phyloP scores from a whole-genome alignment of 495 filamentous ascomycete species.

The Tuber melanosporum region DNA sequence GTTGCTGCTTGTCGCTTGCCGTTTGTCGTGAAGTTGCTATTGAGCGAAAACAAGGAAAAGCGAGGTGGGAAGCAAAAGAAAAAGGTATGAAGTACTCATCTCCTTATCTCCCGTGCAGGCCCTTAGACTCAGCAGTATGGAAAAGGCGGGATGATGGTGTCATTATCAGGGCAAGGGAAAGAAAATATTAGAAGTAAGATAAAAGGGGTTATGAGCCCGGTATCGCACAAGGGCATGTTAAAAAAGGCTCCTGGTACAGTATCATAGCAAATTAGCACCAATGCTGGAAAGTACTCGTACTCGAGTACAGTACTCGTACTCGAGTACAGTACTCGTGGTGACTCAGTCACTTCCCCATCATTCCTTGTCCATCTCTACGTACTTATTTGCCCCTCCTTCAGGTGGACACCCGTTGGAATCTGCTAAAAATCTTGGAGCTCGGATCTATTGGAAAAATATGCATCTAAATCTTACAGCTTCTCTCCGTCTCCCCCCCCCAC shows the following conservation, averaged over 20 bases:
- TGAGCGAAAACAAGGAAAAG: background rate
- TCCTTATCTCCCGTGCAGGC: background rate
- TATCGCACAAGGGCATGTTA: background rate
- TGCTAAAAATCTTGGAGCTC: conserved; percentile 29
- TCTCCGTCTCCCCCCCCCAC: conserved; percentile 25
- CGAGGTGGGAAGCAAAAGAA: background rate
- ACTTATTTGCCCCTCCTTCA: background rate
- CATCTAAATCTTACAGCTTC: conserved; percentile 18
- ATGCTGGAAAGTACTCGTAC: background rate
- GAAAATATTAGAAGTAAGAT: background rate
- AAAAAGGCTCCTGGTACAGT: background rate
- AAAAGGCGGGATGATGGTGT: background rate
- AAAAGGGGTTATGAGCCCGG: background rate
- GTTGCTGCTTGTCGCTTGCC: background rate
- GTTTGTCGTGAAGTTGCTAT: background rate
- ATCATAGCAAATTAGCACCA: background rate
- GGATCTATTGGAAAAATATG: conserved; percentile 15
- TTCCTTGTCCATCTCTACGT: background rate
- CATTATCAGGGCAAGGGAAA: background rate
- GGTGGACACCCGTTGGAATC: conserved; percentile 26
- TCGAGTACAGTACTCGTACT: too few relatives aligned
- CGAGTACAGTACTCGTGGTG: background rate
- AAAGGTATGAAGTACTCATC: background rate
- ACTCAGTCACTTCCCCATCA: background rate
- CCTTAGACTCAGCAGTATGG: background rate